A percentile compares a stretch with the other conserved stretches of the same genome.
phyloP scores from a whole-genome alignment of 768 basidiomycete species.

The Suillus occidentalis region DNA sequence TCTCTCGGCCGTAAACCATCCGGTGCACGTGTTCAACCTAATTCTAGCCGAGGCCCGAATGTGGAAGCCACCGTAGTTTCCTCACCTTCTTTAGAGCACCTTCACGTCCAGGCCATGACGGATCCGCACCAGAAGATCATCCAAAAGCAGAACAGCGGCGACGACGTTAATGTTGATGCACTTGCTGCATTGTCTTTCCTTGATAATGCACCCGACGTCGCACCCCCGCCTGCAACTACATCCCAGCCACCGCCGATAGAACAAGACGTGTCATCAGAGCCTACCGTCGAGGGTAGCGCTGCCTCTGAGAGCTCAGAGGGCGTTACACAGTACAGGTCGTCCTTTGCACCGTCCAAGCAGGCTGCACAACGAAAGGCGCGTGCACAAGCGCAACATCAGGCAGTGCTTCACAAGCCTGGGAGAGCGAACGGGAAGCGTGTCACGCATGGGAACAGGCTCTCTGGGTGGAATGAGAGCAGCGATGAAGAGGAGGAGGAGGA shows the following conservation, averaged over 20 bases:
- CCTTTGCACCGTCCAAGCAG: conserved; percentile 84
- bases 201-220: conserved; percentile 37
- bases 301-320: conserved; percentile 27
- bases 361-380: conserved; percentile 86
- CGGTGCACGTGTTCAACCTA: conserved; percentile 71
- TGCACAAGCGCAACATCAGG: conserved; percentile 77
- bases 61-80: conserved; percentile 36
- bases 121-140: conserved; percentile 10
- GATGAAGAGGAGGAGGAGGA: conserved; percentile 86
- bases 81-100: conserved; percentile 35
- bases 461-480: conserved; percentile 67
- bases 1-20: conserved; percentile 68
- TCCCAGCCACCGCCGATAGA: conserved; percentile 27
- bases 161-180: conserved; percentile 65
- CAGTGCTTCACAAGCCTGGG: conserved; percentile 75
- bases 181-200: conserved; percentile 80
- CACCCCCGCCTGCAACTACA: conserved; percentile 15
- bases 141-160: conserved; percentile 30
- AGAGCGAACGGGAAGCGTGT: conserved; percentile 43
- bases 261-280: conserved; percentile 32
- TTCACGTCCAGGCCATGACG: conserved; percentile 37
- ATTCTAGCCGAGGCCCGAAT: conserved; percentile 39
- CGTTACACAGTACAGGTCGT: conserved; percentile 64
- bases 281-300: conserved; percentile 27
- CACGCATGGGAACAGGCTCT: conserved; percentile 41